Base-by-base conservation (phyloP, 2,329 filamentous ascomycete genomes). In the Trichoderma citrinoviride region DNA sequence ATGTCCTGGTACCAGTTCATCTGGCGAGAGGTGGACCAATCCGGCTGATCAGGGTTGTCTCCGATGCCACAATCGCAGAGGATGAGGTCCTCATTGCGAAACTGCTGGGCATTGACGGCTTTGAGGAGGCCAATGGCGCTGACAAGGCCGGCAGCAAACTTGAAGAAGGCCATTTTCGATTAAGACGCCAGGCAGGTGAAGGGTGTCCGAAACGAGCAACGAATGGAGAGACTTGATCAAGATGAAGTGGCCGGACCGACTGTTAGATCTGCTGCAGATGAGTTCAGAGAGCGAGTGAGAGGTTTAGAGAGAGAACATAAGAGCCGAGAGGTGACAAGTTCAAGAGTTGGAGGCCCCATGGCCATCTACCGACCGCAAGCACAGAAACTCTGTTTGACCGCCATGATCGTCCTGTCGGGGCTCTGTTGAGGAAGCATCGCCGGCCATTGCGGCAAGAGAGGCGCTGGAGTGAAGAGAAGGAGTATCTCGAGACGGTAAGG, bases 1-100 rank as follows among this genome's bases (percentile, higher is more conserved):
- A 79, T 73, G 10, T 78, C 73, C 52, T 75, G 61, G 62, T 80
- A 80, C 78, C 78, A 80, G 67, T 80, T 79, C 70, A 80, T 77
- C 68, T 80, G 78, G 46, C 78, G 78, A 50, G 78, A 80, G 5
- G 78, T 80, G 7, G 78, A 80, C 78, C 78, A 80, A 40, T 71
- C 72, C 10, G 73, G 70, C 46, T 79, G 75, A 7, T 73, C 71
- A n/a, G 73, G 71, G 69, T 80, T 78, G 65, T 78, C 75, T 6
- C 78, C 78, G 62, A 79, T 79, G 33, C 78, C 78, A 62, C 78
- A 80, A 60, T 80, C 78, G 33, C 77, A 77, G 53, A 80, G 75
- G 44, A 80, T 72, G 44, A 80, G 75, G 17, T 79, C 74, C 67
- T 77, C 77, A 15, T 74, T 71, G 40, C 71, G 70, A 41, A 73